A percentile compares a stretch with the other conserved stretches of the same genome.
Conservation (phyloP, 257 asterid genomes). For the Cruciata laevipes region DNA sequence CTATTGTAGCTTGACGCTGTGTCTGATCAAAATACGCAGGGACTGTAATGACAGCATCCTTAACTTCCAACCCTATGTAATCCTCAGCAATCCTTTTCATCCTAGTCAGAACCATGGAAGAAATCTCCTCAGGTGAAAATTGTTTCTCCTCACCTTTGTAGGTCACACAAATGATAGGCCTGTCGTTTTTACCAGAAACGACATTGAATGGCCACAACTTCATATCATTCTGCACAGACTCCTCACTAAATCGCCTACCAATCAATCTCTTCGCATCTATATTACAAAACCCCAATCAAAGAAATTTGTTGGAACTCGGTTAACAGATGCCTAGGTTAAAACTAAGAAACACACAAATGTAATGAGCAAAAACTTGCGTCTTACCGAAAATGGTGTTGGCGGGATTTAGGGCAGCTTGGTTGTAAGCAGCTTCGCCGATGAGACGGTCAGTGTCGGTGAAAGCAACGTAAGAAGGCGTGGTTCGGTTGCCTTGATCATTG, state of each 20-base stretch:
- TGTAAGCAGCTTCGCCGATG: background rate
- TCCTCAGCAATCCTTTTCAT: slow-evolving; percentile 28
- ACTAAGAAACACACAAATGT: background rate
- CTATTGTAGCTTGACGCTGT: slow-evolving; percentile 10
- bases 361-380: background rate
- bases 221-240: slow-evolving; percentile 1
- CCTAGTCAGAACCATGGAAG: slow-evolving; percentile 8
- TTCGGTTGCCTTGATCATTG: slow-evolving; percentile 3
- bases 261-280: slow-evolving; percentile 25
- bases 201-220: background rate
- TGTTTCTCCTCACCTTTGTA: background rate
- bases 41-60: slow-evolving; percentile 25
- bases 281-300: background rate
- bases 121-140: background rate
- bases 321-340: background rate
- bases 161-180: background rate
- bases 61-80: slow-evolving; percentile 19
- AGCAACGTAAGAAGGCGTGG: background rate
- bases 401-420: background rate
- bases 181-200: background rate
- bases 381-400: background rate
- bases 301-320: background rate
- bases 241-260: slow-evolving; percentile 24
- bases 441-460: background rate
- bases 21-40: slow-evolving; percentile 26